phyloP scores from a whole-genome alignment of 176 grass and related monocot species.

The Avena sativa region DNA sequence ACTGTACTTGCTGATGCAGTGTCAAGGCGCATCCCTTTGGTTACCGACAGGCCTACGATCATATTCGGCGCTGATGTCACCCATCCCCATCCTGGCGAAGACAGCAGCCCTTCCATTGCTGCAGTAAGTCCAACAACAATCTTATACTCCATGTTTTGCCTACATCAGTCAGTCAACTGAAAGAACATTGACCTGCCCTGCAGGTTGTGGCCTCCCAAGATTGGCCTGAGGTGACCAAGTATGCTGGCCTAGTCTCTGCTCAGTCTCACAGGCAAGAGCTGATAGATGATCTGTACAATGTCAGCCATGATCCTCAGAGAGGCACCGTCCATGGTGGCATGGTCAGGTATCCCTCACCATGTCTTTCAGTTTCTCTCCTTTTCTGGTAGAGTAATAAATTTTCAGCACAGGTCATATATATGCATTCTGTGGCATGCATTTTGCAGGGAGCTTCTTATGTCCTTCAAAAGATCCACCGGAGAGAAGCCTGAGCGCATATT shows the following conservation, averaged over 20 bases:
- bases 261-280: constrained; percentile 79
- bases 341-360: constrained; percentile 54
- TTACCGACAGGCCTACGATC: constrained; percentile 87
- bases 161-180: not conserved
- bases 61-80: constrained; percentile 91
- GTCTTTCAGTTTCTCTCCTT: not conserved
- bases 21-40: constrained; percentile 70
- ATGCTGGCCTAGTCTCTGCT: constrained; percentile 87
- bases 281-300: constrained; percentile 88
- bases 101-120: constrained; percentile 88
- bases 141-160: not conserved
- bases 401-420: not conserved
- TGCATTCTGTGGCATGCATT: constrained; percentile 24
- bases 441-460: constrained; percentile 86
- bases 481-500: constrained; percentile 71
- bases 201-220: constrained; percentile 94
- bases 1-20: constrained; percentile 82
- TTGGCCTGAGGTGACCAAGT: constrained; percentile 95
- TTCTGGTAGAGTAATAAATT: too few species aligned
- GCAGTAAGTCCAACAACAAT: constrained; percentile 51
- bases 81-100: constrained; percentile 88
- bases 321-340: constrained; percentile 67
- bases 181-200: constrained; percentile 13
- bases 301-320: constrained; percentile 70
- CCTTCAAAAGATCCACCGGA: constrained; percentile 80